These are phyloP conservation scores for Phytopythium helicoides DNA, from an alignment of 352 stramenopile species.

Conservation along the genomic window DNA sequence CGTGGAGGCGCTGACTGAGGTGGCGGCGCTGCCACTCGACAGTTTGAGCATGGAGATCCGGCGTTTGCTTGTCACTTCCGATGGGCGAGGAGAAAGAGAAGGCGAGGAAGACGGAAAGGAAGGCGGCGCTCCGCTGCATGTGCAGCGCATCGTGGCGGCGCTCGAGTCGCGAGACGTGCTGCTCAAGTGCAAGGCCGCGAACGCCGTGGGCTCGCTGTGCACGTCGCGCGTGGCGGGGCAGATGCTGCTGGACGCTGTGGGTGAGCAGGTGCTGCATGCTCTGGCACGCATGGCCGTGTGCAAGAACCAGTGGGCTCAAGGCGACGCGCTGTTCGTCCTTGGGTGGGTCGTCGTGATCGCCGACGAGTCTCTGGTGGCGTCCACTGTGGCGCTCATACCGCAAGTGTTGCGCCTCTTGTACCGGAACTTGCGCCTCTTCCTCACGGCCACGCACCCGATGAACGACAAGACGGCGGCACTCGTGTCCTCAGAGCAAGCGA, in stretches of 20 bases:
- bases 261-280: conserved; percentile 27
- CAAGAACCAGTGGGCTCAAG: conserved; percentile 74
- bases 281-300: conserved; percentile 58
- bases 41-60: conserved; percentile 74
- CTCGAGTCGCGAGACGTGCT: conserved; percentile 59
- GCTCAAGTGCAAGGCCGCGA: conserved; percentile 80
- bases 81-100: not conserved
- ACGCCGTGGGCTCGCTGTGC: conserved; percentile 66
- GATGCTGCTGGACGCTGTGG: conserved; percentile 46
- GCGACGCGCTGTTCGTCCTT: conserved; percentile 72
- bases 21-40: conserved; percentile 63
- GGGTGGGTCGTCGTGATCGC: conserved; percentile 74
- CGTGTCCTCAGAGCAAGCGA: conserved; percentile 43
- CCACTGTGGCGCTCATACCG: conserved; percentile 38
- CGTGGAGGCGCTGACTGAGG: conserved; percentile 67
- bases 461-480: conserved; percentile 8
- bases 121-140: not conserved
- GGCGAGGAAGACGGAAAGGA: conserved; percentile 2
- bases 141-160: conserved; percentile 10
- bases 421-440: conserved; percentile 29
- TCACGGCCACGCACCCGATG: not conserved
- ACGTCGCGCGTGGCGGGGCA: conserved; percentile 73
- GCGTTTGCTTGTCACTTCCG: conserved; percentile 40
- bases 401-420: conserved; percentile 42
- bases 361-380: conserved; percentile 38